Conservation (phyloP, 345 rosid genomes). For the Populus nigra region DNA sequence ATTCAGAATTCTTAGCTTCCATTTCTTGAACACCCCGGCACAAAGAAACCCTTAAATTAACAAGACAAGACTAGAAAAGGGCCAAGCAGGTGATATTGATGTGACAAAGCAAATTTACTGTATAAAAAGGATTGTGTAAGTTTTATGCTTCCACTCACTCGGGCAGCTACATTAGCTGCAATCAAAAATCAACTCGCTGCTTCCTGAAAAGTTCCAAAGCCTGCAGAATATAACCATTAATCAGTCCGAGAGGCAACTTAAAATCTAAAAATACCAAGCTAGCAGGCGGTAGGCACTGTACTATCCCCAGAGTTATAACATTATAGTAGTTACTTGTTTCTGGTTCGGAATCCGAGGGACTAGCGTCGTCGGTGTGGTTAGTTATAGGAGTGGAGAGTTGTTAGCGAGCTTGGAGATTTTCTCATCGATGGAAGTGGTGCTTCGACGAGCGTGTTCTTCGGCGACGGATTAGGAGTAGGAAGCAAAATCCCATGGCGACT, state of each 20-base stretch:
- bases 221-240: slow-evolving; percentile 36
- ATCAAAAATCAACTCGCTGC: slow-evolving; percentile 88
- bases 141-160: slow-evolving; percentile 31
- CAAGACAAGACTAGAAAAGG: background rate
- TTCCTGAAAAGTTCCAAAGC: slow-evolving; percentile 91
- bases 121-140: background rate
- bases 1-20: background rate
- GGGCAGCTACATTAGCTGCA: slow-evolving; percentile 96
- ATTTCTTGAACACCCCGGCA: background rate
- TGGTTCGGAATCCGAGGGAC: slow-evolving; percentile 47
- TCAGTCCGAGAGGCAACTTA: slow-evolving; percentile 9
- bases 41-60: too few relatives aligned
- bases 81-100: background rate
- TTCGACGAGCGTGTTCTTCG: slow-evolving; percentile 88
- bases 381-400: slow-evolving; percentile 39
- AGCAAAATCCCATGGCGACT: slow-evolving; percentile 93
- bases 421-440: slow-evolving; percentile 80
- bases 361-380: slow-evolving; percentile 16
- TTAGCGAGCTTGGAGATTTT: slow-evolving; percentile 69
- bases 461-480: slow-evolving; percentile 76
- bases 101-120: background rate
- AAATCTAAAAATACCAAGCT: background rate
- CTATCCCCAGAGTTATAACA: background rate
- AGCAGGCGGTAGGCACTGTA: background rate
- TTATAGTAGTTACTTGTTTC: slow-evolving; percentile 53